Base-by-base conservation (phyloP, 805 yeast genomes). In the Cyberlindnera maritima region DNA sequence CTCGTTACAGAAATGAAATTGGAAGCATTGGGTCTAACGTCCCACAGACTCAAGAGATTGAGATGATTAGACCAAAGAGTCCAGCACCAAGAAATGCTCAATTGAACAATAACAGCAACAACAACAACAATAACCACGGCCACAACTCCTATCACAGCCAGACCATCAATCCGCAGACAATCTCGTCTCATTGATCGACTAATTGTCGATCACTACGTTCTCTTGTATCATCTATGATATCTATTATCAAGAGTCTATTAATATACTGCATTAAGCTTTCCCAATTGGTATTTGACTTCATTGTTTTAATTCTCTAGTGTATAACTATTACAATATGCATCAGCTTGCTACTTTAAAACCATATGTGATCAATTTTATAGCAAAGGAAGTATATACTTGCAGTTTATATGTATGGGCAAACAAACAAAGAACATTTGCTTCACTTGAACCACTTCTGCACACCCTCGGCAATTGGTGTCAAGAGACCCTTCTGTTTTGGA, bases 51-150 rank as follows among this genome's bases (percentile, higher is more conserved):
- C 72, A 75, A 11, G 95, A 88, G 56, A 87, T 91, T 54, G 96
- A 91, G 53, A 74, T 69, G 14, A 69, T 91, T 43, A 76, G 97
- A 59, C 97, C 97, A 17, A 88, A 85, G 61, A 85, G 94, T 41
- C 97, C 97, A 3, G 57, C 61, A 11, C 68, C 43, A 34, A 44
- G 58, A 38, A 45, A 47, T 23, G 41, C 52, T 17, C 43, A 47
- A 8, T n/a, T 43, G 15, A 40, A 47, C 26, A 31, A 20, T 38
- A 39, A 32, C 34, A 33, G 20, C 36, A 17, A 18, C 17, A 35
- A 29, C 20, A 35, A 19, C 28, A 19, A 43, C 36, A 33, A 21
- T 21, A 21, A 21, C 11, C n/a, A 11, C n/a, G n/a, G 31, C n/a
- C 31, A 28, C 31, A 14, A 7, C 4, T 6, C 31, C 4, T 13